Evolutionary conservation across 108 stramenopile species (phyloP).

Genomic region (Skeletonema tropicum): DNA sequence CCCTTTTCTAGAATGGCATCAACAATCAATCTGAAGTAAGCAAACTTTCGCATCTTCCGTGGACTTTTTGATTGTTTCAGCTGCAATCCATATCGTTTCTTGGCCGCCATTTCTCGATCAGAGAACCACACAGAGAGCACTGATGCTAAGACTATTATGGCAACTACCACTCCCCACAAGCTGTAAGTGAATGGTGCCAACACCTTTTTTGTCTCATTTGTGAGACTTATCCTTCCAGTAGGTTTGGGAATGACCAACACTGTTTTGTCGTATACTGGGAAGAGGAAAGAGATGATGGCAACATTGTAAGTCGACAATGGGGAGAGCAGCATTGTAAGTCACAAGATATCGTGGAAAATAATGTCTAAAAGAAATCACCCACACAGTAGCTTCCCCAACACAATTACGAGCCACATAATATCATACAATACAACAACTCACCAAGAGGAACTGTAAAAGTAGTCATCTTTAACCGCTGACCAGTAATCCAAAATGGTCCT

Average conservation of each 20-base stretch:
- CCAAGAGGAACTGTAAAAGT: slow-evolving; percentile 8
- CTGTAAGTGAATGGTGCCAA: slow-evolving; percentile 14
- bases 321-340: no score
- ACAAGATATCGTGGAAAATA: no score
- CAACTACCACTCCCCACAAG: neutral
- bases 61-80: neutral
- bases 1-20: slow-evolving; percentile 6
- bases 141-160: neutral
- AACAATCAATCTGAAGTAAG: neutral
- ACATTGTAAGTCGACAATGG: neutral
- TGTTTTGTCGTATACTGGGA: slow-evolving; percentile 21
- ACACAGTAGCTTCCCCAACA: no score
- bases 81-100: neutral
- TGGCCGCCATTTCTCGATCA: slow-evolving; percentile 5
- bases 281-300: neutral
- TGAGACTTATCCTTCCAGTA: neutral
- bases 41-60: neutral
- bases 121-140: slow-evolving; percentile 8
- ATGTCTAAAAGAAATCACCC: no score
- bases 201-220: slow-evolving; percentile 12
- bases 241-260: slow-evolving; percentile 27
- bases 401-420: no score
- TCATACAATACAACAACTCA: neutral
- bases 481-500: slow-evolving; percentile 33
- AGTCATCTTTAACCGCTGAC: neutral